A percentile compares a stretch with the other conserved stretches of the same genome.
Conservation (phyloP, 2,329 filamentous ascomycete species). For the Botrytis pseudocinerea region DNA sequence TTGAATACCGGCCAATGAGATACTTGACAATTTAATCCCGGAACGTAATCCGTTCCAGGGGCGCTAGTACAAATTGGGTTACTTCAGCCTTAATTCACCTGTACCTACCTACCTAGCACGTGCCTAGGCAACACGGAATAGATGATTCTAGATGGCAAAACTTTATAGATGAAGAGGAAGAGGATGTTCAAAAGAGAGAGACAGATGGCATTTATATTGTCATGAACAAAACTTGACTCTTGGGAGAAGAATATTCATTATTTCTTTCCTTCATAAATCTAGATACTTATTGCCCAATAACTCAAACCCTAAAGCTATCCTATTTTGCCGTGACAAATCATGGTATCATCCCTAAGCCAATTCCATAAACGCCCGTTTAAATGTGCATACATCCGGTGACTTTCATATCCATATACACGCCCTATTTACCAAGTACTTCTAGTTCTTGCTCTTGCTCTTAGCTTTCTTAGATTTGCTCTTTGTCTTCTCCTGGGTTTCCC, state of each 20-base stretch:
- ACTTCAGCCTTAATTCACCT: not conserved
- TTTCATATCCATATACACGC: not conserved
- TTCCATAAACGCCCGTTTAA: constrained; percentile 19
- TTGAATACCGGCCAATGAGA: not conserved
- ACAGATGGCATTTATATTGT: not conserved
- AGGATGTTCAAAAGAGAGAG: not conserved
- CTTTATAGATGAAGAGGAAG: not conserved
- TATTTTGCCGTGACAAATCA: constrained; percentile 15
- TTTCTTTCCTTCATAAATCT: not conserved
- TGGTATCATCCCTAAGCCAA: constrained; percentile 22
- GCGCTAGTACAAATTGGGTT: not conserved
- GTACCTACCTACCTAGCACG: too few relatives aligned
- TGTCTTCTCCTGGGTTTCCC: constrained; percentile 16
- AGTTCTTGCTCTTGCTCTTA: constrained; percentile 23
- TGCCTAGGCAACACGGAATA: not conserved
- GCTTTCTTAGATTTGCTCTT: constrained; percentile 20
- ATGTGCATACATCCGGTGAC: not conserved
- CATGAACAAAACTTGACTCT: not conserved
- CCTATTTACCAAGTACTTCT: not conserved
- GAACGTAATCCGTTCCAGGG: not conserved
- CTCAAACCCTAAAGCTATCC: not conserved
- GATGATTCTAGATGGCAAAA: not conserved
- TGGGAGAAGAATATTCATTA: not conserved
- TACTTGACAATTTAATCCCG: constrained; percentile 14
- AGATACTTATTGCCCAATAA: not conserved